phyloP scores from a whole-genome alignment of 176 grass and related monocot genomes.

The Bonia amplexicaulis region DNA sequence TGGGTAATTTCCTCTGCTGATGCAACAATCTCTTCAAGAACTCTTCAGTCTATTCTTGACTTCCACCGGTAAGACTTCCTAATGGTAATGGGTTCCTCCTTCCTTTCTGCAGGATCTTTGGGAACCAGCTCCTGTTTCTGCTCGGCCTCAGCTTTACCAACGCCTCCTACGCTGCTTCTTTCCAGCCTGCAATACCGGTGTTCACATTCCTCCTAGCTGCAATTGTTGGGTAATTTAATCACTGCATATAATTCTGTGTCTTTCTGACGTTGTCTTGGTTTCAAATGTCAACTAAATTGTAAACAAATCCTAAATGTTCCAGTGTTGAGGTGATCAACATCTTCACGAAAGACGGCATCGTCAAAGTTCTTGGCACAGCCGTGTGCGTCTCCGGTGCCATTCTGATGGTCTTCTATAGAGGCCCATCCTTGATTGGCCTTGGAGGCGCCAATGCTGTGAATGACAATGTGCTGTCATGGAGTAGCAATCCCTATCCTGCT shows the following conservation, averaged over 20 bases:
- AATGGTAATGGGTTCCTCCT: background rate
- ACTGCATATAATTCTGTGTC: too few species aligned
- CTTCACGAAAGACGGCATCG: constrained; percentile 49
- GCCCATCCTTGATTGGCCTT: constrained; percentile 63
- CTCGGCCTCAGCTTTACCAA: constrained; percentile 83
- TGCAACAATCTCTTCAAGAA: background rate
- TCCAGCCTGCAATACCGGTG: constrained; percentile 94
- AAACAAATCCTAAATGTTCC: background rate
- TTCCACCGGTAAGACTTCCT: background rate
- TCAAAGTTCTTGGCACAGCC: constrained; percentile 61
- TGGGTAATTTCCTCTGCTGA: constrained; percentile 36
- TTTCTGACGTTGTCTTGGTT: background rate
- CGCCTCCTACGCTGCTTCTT: constrained; percentile 76
- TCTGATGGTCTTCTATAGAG: constrained; percentile 75
- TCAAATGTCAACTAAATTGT: background rate
- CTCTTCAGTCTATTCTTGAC: background rate
- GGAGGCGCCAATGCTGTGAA: constrained; percentile 1
- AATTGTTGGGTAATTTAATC: constrained; percentile 36
- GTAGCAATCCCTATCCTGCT: constrained; percentile 13
- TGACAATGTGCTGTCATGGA: constrained; percentile 21
- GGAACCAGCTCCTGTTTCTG: constrained; percentile 92
- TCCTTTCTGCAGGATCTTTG: constrained; percentile 55
- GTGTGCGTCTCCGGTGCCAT: constrained; percentile 75
- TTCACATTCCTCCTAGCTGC: constrained; percentile 63
- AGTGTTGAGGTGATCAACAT: constrained; percentile 69